These are phyloP conservation scores for Quercus wislizeni DNA, from an alignment of 306 rosid species.

Conservation along the genomic window DNA sequence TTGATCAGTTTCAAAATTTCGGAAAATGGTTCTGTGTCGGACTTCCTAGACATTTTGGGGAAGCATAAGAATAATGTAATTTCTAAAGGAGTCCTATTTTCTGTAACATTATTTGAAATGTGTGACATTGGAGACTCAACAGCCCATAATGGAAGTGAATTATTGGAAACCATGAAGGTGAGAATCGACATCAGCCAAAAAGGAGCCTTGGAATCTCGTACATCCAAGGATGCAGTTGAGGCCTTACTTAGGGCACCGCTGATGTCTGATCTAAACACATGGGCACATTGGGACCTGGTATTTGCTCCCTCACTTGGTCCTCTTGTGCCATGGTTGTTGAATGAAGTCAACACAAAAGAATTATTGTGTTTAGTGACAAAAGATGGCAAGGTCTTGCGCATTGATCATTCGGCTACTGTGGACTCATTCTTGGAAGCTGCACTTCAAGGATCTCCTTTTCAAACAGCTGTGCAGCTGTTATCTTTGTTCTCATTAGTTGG, in stretches of 20 bases:
- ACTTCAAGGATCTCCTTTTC: constrained; percentile 71
- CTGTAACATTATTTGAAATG: constrained; percentile 53
- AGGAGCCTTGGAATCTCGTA: constrained; percentile 30
- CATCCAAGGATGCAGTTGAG: constrained; percentile 61
- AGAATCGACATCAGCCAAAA: constrained; percentile 24
- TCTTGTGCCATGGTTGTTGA: constrained; percentile 68
- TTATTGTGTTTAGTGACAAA: constrained; percentile 76
- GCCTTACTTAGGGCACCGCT: constrained; percentile 72
- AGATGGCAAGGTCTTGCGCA: constrained; percentile 73
- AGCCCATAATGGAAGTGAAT: constrained; percentile 32
- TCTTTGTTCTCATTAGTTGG: constrained; percentile 68
- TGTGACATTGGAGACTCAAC: constrained; percentile 33
- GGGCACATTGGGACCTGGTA: constrained; percentile 90
- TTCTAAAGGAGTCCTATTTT: constrained; percentile 67
- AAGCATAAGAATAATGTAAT: constrained; percentile 40
- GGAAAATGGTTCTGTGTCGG: constrained; percentile 52
- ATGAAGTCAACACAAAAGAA: constrained; percentile 61
- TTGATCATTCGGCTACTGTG: constrained; percentile 70
- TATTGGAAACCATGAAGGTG: constrained; percentile 29
- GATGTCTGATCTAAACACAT: constrained; percentile 78
- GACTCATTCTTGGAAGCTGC: constrained; percentile 85
- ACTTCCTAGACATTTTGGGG: constrained; percentile 44
- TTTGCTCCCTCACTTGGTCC: constrained; percentile 92
- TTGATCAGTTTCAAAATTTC: constrained; percentile 50
- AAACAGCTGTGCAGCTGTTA: constrained; percentile 65